Conservation (phyloP, 2,329 filamentous ascomycete species). For the Penicillium freii region DNA sequence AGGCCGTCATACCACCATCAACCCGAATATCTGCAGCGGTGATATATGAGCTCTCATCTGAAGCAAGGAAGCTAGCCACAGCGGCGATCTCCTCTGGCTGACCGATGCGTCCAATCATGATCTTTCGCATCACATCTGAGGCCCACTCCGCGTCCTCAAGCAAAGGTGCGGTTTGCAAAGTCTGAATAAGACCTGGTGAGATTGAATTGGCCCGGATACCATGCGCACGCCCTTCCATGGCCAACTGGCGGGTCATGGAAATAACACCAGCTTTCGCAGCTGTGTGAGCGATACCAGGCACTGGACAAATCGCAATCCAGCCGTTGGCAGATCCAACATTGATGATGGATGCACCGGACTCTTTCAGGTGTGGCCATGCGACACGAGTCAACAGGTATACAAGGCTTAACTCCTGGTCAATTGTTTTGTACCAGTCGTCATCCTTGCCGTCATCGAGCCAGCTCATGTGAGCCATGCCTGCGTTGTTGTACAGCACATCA, state of each 20-base stretch:
- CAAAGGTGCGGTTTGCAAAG: not conserved
- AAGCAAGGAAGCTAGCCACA: constrained; percentile 6
- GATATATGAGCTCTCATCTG: constrained; percentile 4
- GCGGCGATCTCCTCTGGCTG: not conserved
- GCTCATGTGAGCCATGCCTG: not conserved
- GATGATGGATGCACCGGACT: constrained; percentile 1
- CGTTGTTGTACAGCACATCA: constrained; percentile 1
- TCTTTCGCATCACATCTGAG: not conserved
- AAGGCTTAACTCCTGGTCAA: not conserved
- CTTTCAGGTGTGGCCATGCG: not conserved
- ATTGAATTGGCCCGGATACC: constrained; percentile 4
- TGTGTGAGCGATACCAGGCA: not conserved
- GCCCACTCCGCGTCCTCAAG: not conserved
- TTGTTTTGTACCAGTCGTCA: constrained; percentile 4
- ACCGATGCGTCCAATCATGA: not conserved
- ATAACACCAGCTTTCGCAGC: constrained; percentile 6
- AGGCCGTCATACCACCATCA: constrained; percentile 7
- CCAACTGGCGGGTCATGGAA: constrained; percentile 6
- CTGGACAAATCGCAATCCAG: not conserved
- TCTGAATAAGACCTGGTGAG: not conserved
- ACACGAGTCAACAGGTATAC: constrained; percentile 1
- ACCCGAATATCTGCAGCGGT: constrained; percentile 6
- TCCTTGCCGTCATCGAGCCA: constrained; percentile 1
- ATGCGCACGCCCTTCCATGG: constrained; percentile 3
- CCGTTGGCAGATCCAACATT: constrained; percentile 1